A percentile compares a stretch with the other conserved stretches of the same genome.
Evolutionary conservation across 352 stramenopile species (phyloP).

Genomic region (Pythium brassicae): DNA sequence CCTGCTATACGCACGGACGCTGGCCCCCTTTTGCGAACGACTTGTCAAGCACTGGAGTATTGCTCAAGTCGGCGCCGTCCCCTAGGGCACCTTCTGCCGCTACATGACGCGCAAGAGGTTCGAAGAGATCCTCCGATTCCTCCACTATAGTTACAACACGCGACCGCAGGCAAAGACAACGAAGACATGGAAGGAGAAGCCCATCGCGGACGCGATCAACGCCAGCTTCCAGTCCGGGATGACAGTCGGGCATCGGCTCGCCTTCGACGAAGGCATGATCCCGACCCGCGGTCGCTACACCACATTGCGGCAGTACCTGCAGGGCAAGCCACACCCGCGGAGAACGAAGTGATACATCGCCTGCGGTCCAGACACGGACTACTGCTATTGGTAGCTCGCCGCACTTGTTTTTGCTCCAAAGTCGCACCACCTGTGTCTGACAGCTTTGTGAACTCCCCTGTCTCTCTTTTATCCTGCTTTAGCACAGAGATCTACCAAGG

Average conservation of each 20-base stretch:
- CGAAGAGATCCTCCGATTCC: background rate
- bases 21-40: background rate
- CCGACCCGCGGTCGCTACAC: background rate
- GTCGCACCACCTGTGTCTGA: no score
- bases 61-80: background rate
- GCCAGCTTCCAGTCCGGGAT: background rate
- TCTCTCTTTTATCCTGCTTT: no score
- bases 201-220: background rate
- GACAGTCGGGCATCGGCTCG: background rate
- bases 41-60: background rate
- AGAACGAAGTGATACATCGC: background rate
- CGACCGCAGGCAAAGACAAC: background rate
- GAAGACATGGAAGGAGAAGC: background rate
- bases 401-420: no score
- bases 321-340: background rate
- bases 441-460: no score
- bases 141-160: background rate
- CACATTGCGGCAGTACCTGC: background rate
- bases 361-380: background rate
- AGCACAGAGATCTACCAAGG: no score
- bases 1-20: background rate
- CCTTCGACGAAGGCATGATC: constrained; percentile 4
- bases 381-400: constrained; percentile 1
- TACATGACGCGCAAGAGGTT: background rate
- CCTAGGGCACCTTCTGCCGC: background rate